Evolutionary conservation across 495 filamentous ascomycete species (phyloP).

Genomic region (Poronia punctata): DNA sequence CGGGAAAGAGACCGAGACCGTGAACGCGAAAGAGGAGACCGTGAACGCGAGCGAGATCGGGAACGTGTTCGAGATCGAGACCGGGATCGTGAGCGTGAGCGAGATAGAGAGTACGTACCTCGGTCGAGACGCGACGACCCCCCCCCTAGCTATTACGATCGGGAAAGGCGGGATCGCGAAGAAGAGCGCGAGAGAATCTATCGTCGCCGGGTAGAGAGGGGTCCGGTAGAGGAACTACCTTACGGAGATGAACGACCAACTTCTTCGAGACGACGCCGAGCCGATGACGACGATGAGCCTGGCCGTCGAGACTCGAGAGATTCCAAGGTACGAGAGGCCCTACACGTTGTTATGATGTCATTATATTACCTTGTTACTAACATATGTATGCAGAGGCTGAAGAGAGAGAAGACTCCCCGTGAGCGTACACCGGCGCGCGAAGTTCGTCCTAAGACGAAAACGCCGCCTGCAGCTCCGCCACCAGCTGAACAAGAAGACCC

Average conservation of each 20-base stretch:
- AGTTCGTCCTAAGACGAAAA: conserved; percentile 48
- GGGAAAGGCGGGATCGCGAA: conserved; percentile 73
- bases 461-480: conserved; percentile 37
- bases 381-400: conserved; percentile 44
- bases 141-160: conserved; percentile 47
- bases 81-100: conserved; percentile 42
- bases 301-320: conserved; percentile 57
- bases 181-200: conserved; percentile 82
- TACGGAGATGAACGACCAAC: conserved; percentile 73
- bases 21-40: conserved; percentile 43
- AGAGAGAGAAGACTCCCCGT: conserved; percentile 49
- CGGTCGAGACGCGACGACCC: conserved; percentile 37
- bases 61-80: conserved; percentile 39
- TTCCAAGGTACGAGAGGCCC: conserved; percentile 45
- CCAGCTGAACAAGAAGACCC: conserved; percentile 61
- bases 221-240: conserved; percentile 71
- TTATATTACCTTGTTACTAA: conserved; percentile 14
- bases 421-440: conserved; percentile 54
- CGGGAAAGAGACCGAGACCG: conserved; percentile 18
- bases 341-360: too few species aligned
- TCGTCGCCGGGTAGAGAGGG: conserved; percentile 72
- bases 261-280: conserved; percentile 54
- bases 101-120: conserved; percentile 22
- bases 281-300: conserved; percentile 71
- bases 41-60: conserved; percentile 44